A percentile compares a stretch with the other conserved stretches of the same genome.
phyloP scores from a whole-genome alignment of 345 rosid genomes.

The Moricandia moricandioides region DNA sequence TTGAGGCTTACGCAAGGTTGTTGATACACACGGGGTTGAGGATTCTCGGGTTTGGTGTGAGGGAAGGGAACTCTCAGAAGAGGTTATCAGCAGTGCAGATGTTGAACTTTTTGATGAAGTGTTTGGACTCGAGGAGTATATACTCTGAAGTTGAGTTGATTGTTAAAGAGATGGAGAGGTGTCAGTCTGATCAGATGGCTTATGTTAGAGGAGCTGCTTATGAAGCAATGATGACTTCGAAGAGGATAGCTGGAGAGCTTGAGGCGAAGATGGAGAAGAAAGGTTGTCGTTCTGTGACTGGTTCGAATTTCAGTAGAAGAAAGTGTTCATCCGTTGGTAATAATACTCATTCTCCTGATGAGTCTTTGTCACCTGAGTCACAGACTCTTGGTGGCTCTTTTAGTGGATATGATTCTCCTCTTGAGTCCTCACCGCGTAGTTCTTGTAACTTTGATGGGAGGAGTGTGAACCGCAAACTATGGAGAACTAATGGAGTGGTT shows the following conservation, averaged over 20 bases:
- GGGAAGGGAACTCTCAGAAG: constrained; percentile 82
- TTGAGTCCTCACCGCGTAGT: constrained; percentile 55
- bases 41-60: constrained; percentile 51
- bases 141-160: constrained; percentile 71
- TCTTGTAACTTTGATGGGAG: constrained; percentile 44
- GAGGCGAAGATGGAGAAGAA: constrained; percentile 62
- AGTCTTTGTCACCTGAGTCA: constrained; percentile 73
- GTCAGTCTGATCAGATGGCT: constrained; percentile 83
- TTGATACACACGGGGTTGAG: constrained; percentile 69
- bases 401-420: constrained; percentile 43
- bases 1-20: constrained; percentile 90
- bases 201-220: constrained; percentile 87
- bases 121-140: constrained; percentile 73
- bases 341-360: constrained; percentile 40
- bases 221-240: constrained; percentile 81
- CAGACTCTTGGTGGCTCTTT: constrained; percentile 46
- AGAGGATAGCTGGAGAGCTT: constrained; percentile 54
- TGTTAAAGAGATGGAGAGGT: constrained; percentile 74
- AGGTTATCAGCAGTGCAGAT: constrained; percentile 80
- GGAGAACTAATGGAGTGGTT: constrained; percentile 44
- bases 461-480: constrained; percentile 61
- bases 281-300: constrained; percentile 56
- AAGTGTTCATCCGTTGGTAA: constrained; percentile 11
- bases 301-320: constrained; percentile 53
- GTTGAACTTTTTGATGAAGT: constrained; percentile 86